Base-by-base conservation (phyloP, 2,329 filamentous ascomycete species). In the Colletotrichum sidae region DNA sequence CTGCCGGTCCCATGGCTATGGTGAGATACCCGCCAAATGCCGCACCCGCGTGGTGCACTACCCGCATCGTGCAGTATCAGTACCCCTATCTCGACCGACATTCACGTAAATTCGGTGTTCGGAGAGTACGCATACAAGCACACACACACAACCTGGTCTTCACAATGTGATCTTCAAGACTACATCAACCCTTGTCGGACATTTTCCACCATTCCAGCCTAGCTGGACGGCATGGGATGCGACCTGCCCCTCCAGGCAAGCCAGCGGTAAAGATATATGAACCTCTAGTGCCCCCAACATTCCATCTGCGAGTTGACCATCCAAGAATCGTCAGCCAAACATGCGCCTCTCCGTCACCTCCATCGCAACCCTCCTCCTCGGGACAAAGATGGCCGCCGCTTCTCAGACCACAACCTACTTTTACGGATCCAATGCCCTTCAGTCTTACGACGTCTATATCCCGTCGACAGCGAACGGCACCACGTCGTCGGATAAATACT, bases 391-490 rank as follows among this genome's bases (percentile, higher is more conserved):
- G 56, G 50, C 56, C 9, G 17, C 44, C 44, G 34, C 61, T 42
- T 4, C 54, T 17, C 44, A 54, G 6, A 38, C 41, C 3, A 65
- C 61, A 8, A 61, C 50, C 33, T 65, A 65, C 45, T 50, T n/a
- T 5, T 65, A 65, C 25, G 61, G 61, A 8, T 11, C 56, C 7
- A 65, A 65, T 17, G 39, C 55, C 7, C 61, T 60, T 6, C 61
- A 65, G 13, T 54, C 57, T 1, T 65, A 65, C 34, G 51, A 61
- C 11, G 50, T 65, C n/a, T 65, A 65, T 12, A 44, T 61, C 0
- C 61, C 51, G 0, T 25, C 57, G 4, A 9, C 49, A 1, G 35
- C 50, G 1, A 42, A 7, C 4, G 42, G 33, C 15, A 3, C n/a
- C 6, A 8, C 57, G 5, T 8, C 57, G 38, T 15, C 45, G 17